Percentiles rank a stretch among this genome's conserved stretches.
Evolutionary conservation across 495 filamentous ascomycete species (phyloP).

Genomic region (Talaromyces borbonicus): DNA sequence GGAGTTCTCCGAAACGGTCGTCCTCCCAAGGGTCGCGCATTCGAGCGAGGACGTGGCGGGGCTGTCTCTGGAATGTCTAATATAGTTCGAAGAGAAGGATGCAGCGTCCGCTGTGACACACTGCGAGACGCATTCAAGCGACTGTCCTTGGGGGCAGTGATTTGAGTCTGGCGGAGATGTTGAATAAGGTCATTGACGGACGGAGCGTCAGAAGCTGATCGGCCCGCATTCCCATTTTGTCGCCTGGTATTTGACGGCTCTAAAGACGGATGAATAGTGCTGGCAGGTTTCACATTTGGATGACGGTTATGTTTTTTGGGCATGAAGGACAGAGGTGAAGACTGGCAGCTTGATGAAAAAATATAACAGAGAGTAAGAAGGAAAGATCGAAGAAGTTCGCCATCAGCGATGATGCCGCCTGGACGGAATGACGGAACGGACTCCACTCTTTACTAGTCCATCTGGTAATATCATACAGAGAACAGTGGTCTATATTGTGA

Average conservation of each 20-base stretch:
- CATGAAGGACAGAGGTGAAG: slow-evolving; percentile 26
- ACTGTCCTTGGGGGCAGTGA: slow-evolving; percentile 13
- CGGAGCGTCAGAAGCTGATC: slow-evolving; percentile 10
- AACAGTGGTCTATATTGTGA: too few relatives aligned
- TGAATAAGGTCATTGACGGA: slow-evolving; percentile 41
- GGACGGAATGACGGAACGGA: too few relatives aligned
- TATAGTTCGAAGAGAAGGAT: slow-evolving; percentile 46
- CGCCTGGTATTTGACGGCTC: slow-evolving; percentile 15
- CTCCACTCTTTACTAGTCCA: too few relatives aligned
- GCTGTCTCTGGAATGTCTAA: slow-evolving; percentile 63
- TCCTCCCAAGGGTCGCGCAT: slow-evolving; percentile 28
- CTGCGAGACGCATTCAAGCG: slow-evolving; percentile 10
- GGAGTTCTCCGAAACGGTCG: slow-evolving; percentile 41
- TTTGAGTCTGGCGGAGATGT: slow-evolving; percentile 39
- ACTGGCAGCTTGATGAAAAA: background rate
- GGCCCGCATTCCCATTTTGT: slow-evolving; percentile 19
- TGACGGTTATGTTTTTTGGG: slow-evolving; percentile 36
- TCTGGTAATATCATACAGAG: too few relatives aligned
- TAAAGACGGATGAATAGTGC: slow-evolving; percentile 31
- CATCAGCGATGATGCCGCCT: too few relatives aligned
- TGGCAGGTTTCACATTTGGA: slow-evolving; percentile 24
- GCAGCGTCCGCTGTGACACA: slow-evolving; percentile 33
- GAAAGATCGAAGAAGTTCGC: background rate
- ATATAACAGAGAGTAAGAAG: background rate
- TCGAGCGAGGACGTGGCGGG: slow-evolving; percentile 52